Percentiles rank a stretch among this genome's conserved stretches.
These are phyloP conservation scores for Zygoascus biomembranicola DNA, from an alignment of 805 yeast genomes.

Conservation along the genomic window DNA sequence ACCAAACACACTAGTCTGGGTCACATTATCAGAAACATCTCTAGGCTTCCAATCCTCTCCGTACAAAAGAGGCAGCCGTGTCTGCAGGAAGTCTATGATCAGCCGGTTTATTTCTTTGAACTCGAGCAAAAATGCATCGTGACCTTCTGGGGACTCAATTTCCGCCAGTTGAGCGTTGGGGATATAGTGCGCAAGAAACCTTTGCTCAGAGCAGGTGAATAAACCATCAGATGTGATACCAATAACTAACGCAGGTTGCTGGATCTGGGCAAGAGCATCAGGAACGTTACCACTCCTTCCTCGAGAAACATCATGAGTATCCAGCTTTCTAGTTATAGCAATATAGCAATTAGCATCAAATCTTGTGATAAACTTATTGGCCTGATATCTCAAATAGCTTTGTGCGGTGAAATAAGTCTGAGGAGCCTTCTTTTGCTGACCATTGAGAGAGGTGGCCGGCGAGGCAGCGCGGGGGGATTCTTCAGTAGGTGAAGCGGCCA, in stretches of 20 bases:
- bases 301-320: slow-evolving; percentile 89
- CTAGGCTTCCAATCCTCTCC: slow-evolving; percentile 38
- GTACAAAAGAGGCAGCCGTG: slow-evolving; percentile 52
- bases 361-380: slow-evolving; percentile 76
- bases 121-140: slow-evolving; percentile 91
- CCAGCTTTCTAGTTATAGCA: slow-evolving; percentile 85
- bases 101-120: slow-evolving; percentile 71
- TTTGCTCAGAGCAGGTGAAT: slow-evolving; percentile 88
- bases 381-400: slow-evolving; percentile 89
- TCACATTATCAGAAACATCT: slow-evolving; percentile 28
- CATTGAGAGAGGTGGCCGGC: not conserved
- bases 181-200: slow-evolving; percentile 64
- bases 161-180: slow-evolving; percentile 61
- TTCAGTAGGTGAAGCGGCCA: not conserved
- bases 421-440: slow-evolving; percentile 15
- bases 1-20: slow-evolving; percentile 59
- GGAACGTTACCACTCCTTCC: slow-evolving; percentile 47
- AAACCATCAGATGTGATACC: slow-evolving; percentile 91
- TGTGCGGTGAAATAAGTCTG: slow-evolving; percentile 86
- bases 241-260: slow-evolving; percentile 72
- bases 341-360: slow-evolving; percentile 97
- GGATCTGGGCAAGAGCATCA: slow-evolving; percentile 49
- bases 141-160: slow-evolving; percentile 91
- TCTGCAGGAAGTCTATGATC: slow-evolving; percentile 56
- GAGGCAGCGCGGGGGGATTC: slow-evolving; percentile 3